A percentile compares a stretch with the other conserved stretches of the same genome.
Conservation (phyloP, 306 rosid genomes). For the Canavalia gladiata region DNA sequence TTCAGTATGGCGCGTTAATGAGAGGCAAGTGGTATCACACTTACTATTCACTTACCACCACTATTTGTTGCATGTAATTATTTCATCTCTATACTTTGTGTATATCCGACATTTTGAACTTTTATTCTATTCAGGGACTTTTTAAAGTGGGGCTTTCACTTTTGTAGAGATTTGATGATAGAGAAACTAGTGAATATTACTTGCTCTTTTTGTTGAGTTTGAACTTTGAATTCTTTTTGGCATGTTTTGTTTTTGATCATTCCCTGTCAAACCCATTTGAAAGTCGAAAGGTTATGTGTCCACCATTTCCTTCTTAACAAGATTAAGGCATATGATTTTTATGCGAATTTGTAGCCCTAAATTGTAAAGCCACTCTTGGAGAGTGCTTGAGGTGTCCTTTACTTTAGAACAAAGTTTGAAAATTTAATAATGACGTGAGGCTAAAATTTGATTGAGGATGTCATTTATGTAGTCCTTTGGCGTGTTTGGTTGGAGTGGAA, state of each 20-base stretch:
- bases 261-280: constrained; percentile 12
- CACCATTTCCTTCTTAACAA: constrained; percentile 13
- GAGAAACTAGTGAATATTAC: constrained; percentile 19
- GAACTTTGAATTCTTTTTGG: constrained; percentile 24
- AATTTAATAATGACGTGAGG: background rate
- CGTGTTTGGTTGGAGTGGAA: constrained; percentile 43
- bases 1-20: constrained; percentile 82
- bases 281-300: constrained; percentile 11
- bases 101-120: constrained; percentile 27
- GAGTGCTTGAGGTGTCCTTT: constrained; percentile 31
- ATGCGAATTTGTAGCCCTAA: constrained; percentile 22
- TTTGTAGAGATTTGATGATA: constrained; percentile 31
- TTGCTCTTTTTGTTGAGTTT: constrained; percentile 26
- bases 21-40: constrained; percentile 75
- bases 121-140: constrained; percentile 22
- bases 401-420: constrained; percentile 17
- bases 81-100: constrained; percentile 13
- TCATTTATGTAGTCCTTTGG: constrained; percentile 24
- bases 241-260: constrained; percentile 20
- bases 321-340: constrained; percentile 13
- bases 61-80: constrained; percentile 27
- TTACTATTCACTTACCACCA: constrained; percentile 30
- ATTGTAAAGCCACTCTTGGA: constrained; percentile 16
- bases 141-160: constrained; percentile 20
- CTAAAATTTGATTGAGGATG: constrained; percentile 35